Percentiles rank a stretch among this genome's conserved stretches.
phyloP scores from a whole-genome alignment of 2,329 filamentous ascomycete species.

The Didymella lethalis region DNA sequence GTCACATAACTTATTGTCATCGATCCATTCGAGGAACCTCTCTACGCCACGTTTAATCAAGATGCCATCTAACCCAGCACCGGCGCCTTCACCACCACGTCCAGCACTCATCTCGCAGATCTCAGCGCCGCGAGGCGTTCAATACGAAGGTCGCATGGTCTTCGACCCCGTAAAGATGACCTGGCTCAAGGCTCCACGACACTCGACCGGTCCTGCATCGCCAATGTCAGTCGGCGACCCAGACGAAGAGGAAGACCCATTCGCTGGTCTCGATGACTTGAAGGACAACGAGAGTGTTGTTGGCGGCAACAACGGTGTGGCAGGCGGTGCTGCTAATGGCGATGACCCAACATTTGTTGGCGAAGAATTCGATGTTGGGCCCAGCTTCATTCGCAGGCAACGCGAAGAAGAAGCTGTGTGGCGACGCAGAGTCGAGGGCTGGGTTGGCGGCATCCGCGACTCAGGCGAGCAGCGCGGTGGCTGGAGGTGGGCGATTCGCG shows the following conservation, averaged over 20 bases:
- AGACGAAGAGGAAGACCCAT: conserved; percentile 91
- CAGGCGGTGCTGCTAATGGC: conserved; percentile 29
- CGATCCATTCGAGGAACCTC: conserved; percentile 48
- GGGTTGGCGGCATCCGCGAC: conserved; percentile 70
- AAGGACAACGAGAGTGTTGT: conserved; percentile 66
- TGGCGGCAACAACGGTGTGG: conserved; percentile 35
- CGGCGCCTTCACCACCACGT: conserved; percentile 58
- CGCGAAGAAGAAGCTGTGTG: conserved; percentile 91
- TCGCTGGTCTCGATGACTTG: conserved; percentile 92
- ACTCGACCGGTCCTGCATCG: conserved; percentile 43
- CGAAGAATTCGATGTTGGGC: conserved; percentile 97
- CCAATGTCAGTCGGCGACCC: conserved; percentile 64
- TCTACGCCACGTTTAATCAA: conserved; percentile 44
- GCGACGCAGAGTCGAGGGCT: conserved; percentile 85
- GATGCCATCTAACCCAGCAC: conserved; percentile 55
- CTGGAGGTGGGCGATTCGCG: conserved; percentile 78
- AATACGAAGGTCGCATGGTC: conserved; percentile 97
- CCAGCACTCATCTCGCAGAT: conserved; percentile 92
- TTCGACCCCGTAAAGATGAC: conserved; percentile 98
- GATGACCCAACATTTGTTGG: conserved; percentile 66
- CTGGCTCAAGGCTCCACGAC: conserved; percentile 79
- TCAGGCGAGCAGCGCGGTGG: conserved; percentile 54
- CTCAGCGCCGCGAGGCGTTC: conserved; percentile 79
- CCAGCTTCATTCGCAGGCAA: conserved; percentile 88
- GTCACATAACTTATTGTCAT: conserved; percentile 53